Conservation (phyloP, 192 early-diverging fungal genomes). For the Backusella mclennaniae region DNA sequence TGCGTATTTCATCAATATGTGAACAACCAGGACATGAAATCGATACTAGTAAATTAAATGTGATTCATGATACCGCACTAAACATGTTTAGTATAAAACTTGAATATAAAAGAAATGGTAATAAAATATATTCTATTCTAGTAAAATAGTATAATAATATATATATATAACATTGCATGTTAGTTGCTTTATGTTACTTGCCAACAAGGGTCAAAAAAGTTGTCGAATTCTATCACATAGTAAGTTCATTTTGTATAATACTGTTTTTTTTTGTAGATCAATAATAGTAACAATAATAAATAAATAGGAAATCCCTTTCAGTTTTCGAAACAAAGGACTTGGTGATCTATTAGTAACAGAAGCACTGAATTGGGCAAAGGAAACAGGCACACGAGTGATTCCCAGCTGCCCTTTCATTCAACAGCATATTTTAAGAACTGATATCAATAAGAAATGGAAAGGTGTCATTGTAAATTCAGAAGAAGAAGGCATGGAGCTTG, state of each 20-base stretch:
- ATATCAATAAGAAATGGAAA: neutral
- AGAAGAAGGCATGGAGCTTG: neutral
- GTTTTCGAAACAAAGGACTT: slow-evolving; percentile 12
- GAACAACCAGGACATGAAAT: neutral
- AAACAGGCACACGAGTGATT: neutral
- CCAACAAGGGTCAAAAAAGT: slow-evolving; percentile 3
- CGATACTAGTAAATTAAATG: neutral
- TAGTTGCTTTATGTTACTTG: slow-evolving; percentile 18
- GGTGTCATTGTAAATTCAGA: slow-evolving; percentile 3
- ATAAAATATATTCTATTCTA: neutral
- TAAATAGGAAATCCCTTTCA: slow-evolving; percentile 20
- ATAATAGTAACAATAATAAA: neutral
- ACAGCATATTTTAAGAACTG: neutral
- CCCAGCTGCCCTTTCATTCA: slow-evolving; percentile 18
- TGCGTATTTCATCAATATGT: neutral
- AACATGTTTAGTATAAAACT: slow-evolving; percentile 5
- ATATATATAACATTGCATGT: neutral
- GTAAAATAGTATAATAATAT: neutral
- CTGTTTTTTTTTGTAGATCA: neutral
- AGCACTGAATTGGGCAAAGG: slow-evolving; percentile 14
- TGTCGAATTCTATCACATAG: slow-evolving; percentile 4
- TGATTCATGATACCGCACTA: slow-evolving; percentile 10
- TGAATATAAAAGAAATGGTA: neutral
- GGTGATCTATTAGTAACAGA: slow-evolving; percentile 10
- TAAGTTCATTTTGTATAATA: neutral